Base-by-base conservation (phyloP, 148 eudicot genomes). In the Suaeda aralocaspica region DNA sequence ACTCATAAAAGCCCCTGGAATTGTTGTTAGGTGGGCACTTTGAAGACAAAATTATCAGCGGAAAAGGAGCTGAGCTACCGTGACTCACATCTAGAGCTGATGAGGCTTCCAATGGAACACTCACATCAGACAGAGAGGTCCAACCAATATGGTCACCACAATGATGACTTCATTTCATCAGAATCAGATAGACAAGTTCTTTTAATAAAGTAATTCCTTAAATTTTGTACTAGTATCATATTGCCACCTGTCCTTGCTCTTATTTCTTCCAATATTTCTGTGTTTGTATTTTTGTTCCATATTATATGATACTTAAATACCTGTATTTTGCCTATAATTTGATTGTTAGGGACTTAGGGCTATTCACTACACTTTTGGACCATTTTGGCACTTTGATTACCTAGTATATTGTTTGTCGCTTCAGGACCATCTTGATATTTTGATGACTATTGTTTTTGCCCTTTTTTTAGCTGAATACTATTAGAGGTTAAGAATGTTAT, bases 141-240 rank as follows among this genome's bases (percentile, higher is more conserved):
- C 67, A 82, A 75, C 67, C 85, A 79, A 70, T 88, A 87, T 71
- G 79, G 89, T 53, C 85, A 74, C 30, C 79, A 89, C 68, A 90
- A 81, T 72, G 96, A 91, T 75, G 96, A 91, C 77, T 83, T 82
- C 71, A 88, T 89, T 71, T 86, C 96, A 45, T 91, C 98, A 13
- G 98, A 94, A 75, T 91, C 98, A 64, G 96, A 94, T 66, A 81
- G 88, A 76, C 98, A 94, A 64, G 12, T 85, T 77, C 96, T 94
- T 76, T 85, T 94, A 26, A 91, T 92, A 68, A 89, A 69, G 97
- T 92, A 83, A 50, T 0, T 22, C 49, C 57, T 31, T 55, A 41
- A 24, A 42, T 48, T 26, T 45, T 22, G 48, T 24, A 5, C 10
- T 24, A 28, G 24, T 39, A 8, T 56, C 25, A 64, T n/a, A 22